A percentile compares a stretch with the other conserved stretches of the same genome.
These are phyloP conservation scores for Saccharum spontaneum DNA, from an alignment of 176 grass and related monocot species.

Conservation along the genomic window DNA sequence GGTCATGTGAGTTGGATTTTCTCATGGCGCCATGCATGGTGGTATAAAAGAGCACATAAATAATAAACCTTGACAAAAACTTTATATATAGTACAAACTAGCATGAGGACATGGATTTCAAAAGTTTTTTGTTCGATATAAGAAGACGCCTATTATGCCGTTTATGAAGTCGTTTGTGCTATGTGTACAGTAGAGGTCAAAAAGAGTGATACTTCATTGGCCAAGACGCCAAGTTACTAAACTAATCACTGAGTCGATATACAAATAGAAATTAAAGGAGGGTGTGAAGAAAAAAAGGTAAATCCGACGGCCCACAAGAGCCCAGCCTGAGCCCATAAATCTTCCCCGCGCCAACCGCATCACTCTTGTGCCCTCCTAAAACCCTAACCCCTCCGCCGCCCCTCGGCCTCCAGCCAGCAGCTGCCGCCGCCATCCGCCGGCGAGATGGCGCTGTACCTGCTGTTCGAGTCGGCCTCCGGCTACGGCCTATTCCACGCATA, in stretches of 20 bases:
- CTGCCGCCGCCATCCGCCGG: conserved; percentile 21
- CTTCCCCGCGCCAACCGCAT: not conserved
- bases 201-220: no score
- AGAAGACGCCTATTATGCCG: no score
- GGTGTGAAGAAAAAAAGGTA: not conserved
- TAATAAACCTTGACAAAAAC: no score
- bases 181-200: no score
- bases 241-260: not conserved
- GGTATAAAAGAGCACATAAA: no score
- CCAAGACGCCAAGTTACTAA: no score
- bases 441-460: conserved; percentile 71
- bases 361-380: conserved; percentile 18
- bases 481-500: conserved; percentile 78
- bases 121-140: no score
- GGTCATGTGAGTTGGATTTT: no score
- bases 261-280: not conserved
- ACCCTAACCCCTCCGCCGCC: conserved; percentile 38
- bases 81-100: no score
- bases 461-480: conserved; percentile 80
- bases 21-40: no score
- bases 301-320: conserved; percentile 19
- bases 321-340: conserved; percentile 34
- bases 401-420: not conserved
- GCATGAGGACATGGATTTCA: no score
- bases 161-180: no score